Evolutionary conservation across 495 filamentous ascomycete genomes (phyloP).

Genomic region (Mycothermus thermophilus): DNA sequence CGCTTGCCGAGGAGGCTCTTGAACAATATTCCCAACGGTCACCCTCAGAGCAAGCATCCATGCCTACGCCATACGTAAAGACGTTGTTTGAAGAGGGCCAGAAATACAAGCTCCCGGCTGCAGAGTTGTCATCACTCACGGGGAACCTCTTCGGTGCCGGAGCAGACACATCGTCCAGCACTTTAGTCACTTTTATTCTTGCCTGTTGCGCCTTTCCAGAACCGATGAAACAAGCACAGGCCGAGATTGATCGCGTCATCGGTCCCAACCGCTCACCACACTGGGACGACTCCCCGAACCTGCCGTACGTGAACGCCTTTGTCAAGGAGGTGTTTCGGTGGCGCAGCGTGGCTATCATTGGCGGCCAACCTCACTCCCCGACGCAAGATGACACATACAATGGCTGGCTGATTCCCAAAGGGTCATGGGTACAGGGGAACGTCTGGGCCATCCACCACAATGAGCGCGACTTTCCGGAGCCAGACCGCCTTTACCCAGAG

Average conservation of each 20-base stretch:
- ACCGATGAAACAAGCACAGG: conserved; percentile 24
- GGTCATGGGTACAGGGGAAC: conserved; percentile 46
- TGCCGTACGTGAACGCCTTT: conserved; percentile 47
- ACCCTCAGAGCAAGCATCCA: conserved; percentile 26
- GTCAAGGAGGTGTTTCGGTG: conserved; percentile 53
- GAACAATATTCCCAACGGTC: conserved; percentile 27
- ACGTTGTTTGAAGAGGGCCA: conserved; percentile 37
- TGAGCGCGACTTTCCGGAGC: conserved; percentile 47
- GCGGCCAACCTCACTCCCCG: conserved; percentile 47
- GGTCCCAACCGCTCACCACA: conserved; percentile 38
- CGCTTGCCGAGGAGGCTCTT: conserved; percentile 42
- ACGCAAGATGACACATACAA: conserved; percentile 47
- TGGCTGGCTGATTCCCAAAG: conserved; percentile 38
- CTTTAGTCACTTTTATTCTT: conserved; percentile 47
- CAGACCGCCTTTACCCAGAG: conserved; percentile 42
- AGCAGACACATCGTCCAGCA: conserved; percentile 51
- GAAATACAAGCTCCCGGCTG: conserved; percentile 36
- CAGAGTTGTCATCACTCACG: conserved; percentile 44
- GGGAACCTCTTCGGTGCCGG: conserved; percentile 54
- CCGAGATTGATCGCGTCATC: conserved; percentile 45
- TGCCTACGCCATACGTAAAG: conserved; percentile 38
- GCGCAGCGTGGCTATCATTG: conserved; percentile 49
- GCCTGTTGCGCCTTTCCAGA: conserved; percentile 45
- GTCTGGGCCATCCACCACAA: conserved; percentile 53
- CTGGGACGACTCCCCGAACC: conserved; percentile 42